phyloP scores from a whole-genome alignment of 805 yeast genomes.

The Wickerhamiella australiensis region DNA sequence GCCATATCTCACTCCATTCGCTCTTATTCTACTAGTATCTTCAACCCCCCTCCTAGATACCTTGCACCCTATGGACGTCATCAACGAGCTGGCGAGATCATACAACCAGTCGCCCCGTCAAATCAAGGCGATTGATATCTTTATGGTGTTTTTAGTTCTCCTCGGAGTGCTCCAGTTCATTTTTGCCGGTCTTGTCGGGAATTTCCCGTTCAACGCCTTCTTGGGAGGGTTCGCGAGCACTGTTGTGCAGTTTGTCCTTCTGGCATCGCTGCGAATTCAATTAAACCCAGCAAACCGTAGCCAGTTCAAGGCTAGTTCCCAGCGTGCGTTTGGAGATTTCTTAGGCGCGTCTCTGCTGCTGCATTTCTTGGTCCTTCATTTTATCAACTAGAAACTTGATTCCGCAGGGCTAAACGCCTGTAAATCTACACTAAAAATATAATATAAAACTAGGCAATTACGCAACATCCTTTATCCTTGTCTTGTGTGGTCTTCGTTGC shows the following conservation, averaged over 20 bases:
- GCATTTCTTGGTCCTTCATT: slow-evolving; percentile 82
- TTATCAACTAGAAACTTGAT: slow-evolving; percentile 52
- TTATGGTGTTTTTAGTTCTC: slow-evolving; percentile 58
- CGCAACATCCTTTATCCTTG: slow-evolving; percentile 12
- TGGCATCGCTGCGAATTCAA: slow-evolving; percentile 62
- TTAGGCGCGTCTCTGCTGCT: slow-evolving; percentile 74
- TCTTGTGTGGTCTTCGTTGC: neutral
- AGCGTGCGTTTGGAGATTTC: slow-evolving; percentile 76
- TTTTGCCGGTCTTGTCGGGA: slow-evolving; percentile 67
- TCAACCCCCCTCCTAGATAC: neutral
- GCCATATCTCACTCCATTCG: neutral
- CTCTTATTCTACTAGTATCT: neutral
- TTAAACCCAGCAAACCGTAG: slow-evolving; percentile 32
- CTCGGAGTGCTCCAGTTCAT: slow-evolving; percentile 69
- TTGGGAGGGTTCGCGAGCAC: slow-evolving; percentile 84
- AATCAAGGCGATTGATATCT: slow-evolving; percentile 57
- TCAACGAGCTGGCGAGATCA: slow-evolving; percentile 19
- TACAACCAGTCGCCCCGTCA: slow-evolving; percentile 25
- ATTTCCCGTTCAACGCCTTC: slow-evolving; percentile 93
- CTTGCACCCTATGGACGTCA: slow-evolving; percentile 18
- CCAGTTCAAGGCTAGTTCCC: slow-evolving; percentile 36
- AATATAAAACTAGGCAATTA: slow-evolving; percentile 7
- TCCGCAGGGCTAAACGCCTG: neutral
- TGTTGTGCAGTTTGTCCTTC: slow-evolving; percentile 89
- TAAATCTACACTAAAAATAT: neutral